phyloP scores from a whole-genome alignment of 2,329 filamentous ascomycete genomes.

The Alternaria postmessia region DNA sequence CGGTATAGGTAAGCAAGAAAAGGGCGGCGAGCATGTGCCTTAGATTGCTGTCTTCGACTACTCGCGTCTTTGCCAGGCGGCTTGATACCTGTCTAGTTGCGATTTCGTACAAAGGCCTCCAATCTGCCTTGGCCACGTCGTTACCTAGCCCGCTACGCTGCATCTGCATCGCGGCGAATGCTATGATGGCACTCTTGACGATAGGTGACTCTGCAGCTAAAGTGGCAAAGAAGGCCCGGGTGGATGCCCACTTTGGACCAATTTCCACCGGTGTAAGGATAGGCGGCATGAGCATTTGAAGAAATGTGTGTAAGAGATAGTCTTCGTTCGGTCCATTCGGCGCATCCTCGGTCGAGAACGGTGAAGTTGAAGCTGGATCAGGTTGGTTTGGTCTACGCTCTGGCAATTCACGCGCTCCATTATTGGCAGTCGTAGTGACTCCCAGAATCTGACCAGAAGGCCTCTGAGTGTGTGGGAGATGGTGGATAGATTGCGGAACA shows the following conservation, averaged over 20 bases:
- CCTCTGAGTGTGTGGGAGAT: slow-evolving; percentile 25
- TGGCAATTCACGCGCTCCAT: slow-evolving; percentile 22
- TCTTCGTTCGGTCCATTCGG: slow-evolving; percentile 42
- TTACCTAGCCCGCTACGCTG: slow-evolving; percentile 46
- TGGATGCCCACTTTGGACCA: slow-evolving; percentile 59
- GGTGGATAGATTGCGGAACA: slow-evolving; percentile 33
- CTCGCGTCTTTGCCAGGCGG: slow-evolving; percentile 24
- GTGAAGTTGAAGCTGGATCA: slow-evolving; percentile 38
- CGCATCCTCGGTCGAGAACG: slow-evolving; percentile 40
- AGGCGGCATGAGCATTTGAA: slow-evolving; percentile 59
- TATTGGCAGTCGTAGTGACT: slow-evolving; percentile 13
- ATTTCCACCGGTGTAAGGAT: slow-evolving; percentile 64
- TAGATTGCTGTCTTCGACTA: slow-evolving; percentile 26
- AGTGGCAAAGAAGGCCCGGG: slow-evolving; percentile 58
- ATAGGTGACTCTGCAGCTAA: slow-evolving; percentile 60
- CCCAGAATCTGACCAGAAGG: slow-evolving; percentile 20
- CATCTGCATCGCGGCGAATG: slow-evolving; percentile 60
- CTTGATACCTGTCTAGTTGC: slow-evolving; percentile 38
- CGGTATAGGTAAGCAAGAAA: slow-evolving; percentile 65
- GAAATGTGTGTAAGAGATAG: slow-evolving; percentile 59
- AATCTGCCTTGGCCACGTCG: slow-evolving; percentile 39
- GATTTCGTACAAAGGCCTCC: slow-evolving; percentile 45
- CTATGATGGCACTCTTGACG: slow-evolving; percentile 59
- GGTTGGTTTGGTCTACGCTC: slow-evolving; percentile 24
- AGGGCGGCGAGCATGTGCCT: slow-evolving; percentile 60